Evolutionary conservation across 1,139 yeast species (phyloP).

Genomic region (Yamadazyma triangularis): DNA sequence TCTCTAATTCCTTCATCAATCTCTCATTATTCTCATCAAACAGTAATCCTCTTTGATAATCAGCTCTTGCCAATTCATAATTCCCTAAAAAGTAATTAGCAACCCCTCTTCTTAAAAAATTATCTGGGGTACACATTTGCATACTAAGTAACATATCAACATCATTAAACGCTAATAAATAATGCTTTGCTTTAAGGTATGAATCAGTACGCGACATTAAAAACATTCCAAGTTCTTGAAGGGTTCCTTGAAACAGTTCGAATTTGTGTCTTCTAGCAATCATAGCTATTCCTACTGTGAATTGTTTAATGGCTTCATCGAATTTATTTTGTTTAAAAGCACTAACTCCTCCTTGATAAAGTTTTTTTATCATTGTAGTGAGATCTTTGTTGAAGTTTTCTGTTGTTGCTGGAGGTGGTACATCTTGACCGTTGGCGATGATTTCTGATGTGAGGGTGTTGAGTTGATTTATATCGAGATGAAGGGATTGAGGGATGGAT

Average conservation of each 20-base stretch:
- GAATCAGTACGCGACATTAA: conserved; percentile 84
- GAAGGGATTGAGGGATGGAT: conserved; percentile 22
- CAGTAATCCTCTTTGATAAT: conserved; percentile 73
- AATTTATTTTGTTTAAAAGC: conserved; percentile 59
- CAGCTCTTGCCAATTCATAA: conserved; percentile 67
- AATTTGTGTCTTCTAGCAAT: conserved; percentile 77
- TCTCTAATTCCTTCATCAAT: conserved; percentile 37
- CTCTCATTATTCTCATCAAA: conserved; percentile 52
- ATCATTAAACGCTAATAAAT: conserved; percentile 75
- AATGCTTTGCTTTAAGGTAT: conserved; percentile 57
- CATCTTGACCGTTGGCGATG: conserved; percentile 56
- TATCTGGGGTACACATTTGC: conserved; percentile 70
- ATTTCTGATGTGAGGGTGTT: conserved; percentile 61
- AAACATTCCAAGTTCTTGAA: conserved; percentile 72
- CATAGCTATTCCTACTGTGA: conserved; percentile 76
- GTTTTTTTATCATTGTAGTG: conserved; percentile 63
- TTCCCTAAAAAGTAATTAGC: conserved; percentile 68
- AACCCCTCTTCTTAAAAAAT: conserved; percentile 78
- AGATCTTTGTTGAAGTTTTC: conserved; percentile 54
- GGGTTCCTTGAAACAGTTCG: conserved; percentile 76
- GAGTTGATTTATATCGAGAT: conserved; percentile 54
- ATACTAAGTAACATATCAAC: conserved; percentile 66
- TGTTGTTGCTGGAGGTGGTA: conserved; percentile 61
- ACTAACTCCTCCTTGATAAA: conserved; percentile 69
- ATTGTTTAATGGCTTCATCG: conserved; percentile 69